phyloP scores from a whole-genome alignment of 208 protist species.

The Leishmania major region DNA sequence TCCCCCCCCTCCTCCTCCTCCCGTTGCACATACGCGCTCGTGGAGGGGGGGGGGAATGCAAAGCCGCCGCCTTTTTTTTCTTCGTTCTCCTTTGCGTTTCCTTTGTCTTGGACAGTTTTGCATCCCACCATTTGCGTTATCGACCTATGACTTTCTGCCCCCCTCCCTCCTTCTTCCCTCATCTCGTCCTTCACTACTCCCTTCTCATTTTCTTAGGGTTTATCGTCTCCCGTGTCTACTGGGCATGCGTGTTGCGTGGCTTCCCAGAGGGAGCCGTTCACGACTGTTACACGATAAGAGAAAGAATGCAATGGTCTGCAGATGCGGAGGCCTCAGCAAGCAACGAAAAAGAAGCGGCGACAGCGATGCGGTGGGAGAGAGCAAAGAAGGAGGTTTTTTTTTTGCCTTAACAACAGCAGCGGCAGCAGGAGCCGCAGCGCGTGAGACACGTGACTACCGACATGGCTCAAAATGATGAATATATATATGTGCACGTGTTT shows the following conservation, averaged over 20 bases:
- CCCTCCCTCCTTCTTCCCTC: no score
- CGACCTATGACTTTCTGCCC: neutral
- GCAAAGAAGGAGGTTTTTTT: neutral
- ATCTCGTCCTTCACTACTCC: neutral
- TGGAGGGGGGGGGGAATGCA: neutral
- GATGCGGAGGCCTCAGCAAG: no score
- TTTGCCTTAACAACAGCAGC: neutral
- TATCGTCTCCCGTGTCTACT: neutral
- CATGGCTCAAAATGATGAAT: neutral
- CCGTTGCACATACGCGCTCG: neutral
- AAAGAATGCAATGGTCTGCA: no score
- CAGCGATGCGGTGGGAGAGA: neutral
- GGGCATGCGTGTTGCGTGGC: no score
- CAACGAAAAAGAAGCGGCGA: no score
- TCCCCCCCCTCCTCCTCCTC: neutral
- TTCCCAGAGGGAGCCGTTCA: no score
- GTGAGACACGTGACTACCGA: no score
- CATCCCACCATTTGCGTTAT: neutral
- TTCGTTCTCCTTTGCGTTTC: neutral
- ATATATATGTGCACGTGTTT: neutral
- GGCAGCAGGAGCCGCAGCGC: neutral
- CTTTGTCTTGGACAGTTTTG: neutral
- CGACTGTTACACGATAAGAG: no score
- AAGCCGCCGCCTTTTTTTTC: neutral
- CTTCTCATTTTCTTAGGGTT: neutral